phyloP scores from a whole-genome alignment of 2,329 filamentous ascomycete species.

The Colletotrichum destructivum region DNA sequence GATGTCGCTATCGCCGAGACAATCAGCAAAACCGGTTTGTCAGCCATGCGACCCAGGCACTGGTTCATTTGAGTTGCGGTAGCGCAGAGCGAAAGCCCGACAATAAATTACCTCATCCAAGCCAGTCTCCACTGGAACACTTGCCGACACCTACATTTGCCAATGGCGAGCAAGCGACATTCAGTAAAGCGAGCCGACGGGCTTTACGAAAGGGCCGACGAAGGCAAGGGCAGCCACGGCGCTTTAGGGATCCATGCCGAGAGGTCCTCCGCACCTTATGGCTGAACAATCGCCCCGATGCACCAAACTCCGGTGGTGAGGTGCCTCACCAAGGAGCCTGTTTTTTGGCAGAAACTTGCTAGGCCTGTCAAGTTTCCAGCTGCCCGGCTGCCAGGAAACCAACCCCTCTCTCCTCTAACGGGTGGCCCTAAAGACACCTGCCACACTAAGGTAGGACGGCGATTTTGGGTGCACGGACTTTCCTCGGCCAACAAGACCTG shows the following conservation, averaged over 20 bases:
- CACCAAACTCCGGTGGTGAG: not conserved
- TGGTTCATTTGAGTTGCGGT: not conserved
- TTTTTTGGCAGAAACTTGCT: not conserved
- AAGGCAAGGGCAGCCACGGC: constrained; percentile 15
- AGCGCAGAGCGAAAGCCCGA: not conserved
- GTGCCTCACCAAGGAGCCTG: constrained; percentile 12
- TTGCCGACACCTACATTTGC: constrained; percentile 16
- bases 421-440: not conserved
- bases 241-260: constrained; percentile 5
- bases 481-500: constrained; percentile 23
- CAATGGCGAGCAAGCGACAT: not conserved
- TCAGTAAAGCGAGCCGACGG: constrained; percentile 23
- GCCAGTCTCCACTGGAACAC: constrained; percentile 19
- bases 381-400: not conserved
- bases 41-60: constrained; percentile 20
- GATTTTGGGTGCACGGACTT: not conserved
- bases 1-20: constrained; percentile 1
- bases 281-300: not conserved
- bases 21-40: constrained; percentile 31
- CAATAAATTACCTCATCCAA: constrained; percentile 36
- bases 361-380: not conserved
- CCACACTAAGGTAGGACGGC: too few relatives aligned
- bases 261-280: not conserved
- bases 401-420: not conserved
- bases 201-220: constrained; percentile 27